These are phyloP conservation scores for Pseudonitzschia multistriata DNA, from an alignment of 108 stramenopile genomes.

Conservation along the genomic window DNA sequence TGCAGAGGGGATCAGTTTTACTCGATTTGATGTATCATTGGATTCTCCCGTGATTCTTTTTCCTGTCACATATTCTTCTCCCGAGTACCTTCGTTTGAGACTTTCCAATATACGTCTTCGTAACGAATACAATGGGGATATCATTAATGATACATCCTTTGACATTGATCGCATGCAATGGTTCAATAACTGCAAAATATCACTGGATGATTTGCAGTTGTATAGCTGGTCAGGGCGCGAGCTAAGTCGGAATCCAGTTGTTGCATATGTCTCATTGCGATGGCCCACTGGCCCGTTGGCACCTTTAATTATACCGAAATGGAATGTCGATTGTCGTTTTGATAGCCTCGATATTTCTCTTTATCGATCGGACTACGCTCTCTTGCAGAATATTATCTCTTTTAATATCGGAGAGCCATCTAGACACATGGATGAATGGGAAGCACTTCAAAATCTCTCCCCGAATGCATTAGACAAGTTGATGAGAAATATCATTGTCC, in stretches of 20 bases:
- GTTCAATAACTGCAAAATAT: conserved; percentile 57
- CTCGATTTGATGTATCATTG: conserved; percentile 50
- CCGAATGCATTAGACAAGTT: conserved; percentile 29
- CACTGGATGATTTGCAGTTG: conserved; percentile 28
- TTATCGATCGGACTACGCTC: conserved; percentile 51
- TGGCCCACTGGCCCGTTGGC: conserved; percentile 71
- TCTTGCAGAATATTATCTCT: conserved; percentile 56
- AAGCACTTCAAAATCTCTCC: conserved; percentile 42
- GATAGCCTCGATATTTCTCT: conserved; percentile 41
- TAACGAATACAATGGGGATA: conserved; percentile 38
- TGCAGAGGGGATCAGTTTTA: conserved; percentile 49
- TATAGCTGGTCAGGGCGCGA: conserved; percentile 43
- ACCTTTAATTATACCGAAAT: conserved; percentile 54
- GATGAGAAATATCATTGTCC: conserved; percentile 46
- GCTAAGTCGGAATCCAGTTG: conserved; percentile 25
- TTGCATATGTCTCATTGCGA: conserved; percentile 28
- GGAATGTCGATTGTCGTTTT: conserved; percentile 54
- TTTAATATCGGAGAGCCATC: conserved; percentile 71
- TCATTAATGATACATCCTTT: conserved; percentile 12
- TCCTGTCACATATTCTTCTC: conserved; percentile 66
- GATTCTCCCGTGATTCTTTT: conserved; percentile 66
- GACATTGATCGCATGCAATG: conserved; percentile 45
- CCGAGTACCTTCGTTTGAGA: conserved; percentile 53
- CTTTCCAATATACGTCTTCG: conserved; percentile 26
- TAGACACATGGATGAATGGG: conserved; percentile 64